Base-by-base conservation (phyloP, 108 stramenopile species). In the Poteriospumella lacustris region DNA sequence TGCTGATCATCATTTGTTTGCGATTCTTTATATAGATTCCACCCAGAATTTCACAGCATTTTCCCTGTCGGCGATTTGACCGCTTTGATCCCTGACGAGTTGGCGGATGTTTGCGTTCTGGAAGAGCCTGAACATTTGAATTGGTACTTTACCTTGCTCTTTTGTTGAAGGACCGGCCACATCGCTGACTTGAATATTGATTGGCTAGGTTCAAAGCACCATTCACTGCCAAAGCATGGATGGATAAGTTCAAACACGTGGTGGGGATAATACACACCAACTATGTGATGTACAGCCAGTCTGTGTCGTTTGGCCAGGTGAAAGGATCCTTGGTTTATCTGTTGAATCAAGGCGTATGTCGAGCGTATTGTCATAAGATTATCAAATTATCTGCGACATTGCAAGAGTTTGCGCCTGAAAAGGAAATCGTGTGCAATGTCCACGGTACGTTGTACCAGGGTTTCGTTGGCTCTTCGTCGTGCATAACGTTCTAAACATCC, bases 61-160 rank as follows among this genome's bases (percentile, higher is more conserved):
- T 93, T 94, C 76, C 82, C 91, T n/a, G 87, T 89, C 67, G 94
- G 89, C 12, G 95, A 96, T 76, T 84, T 91, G 42, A 76, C 81
- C 40, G 82, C 80, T 58, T 81, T 80, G 33, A 88, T 93, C n/a
- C 92, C 93, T 1, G 60, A 80, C 9, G 89, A 92, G 1, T 82
- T 90, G 59, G 93, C 92, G 39, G 92, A 94, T 72, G 88, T 96
- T 24, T 89, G 89, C 69, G 87, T 95, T n/a, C 78, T 95, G 78
- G 94, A 95, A 85, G 95, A 96, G 81, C 94, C 95, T 9, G 95
- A 96, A 82, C 95, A 96, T 85, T 68, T 96, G 60, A 96, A 94
- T 85, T 96, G 93, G 93, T 90, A 91, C 76, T 83, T 88, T 67
- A 85, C 77, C 12, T 83, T 24, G 19, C 52, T 24, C 24, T 19